Conservation (phyloP, 345 rosid genomes). For the Luvunga scandens region DNA sequence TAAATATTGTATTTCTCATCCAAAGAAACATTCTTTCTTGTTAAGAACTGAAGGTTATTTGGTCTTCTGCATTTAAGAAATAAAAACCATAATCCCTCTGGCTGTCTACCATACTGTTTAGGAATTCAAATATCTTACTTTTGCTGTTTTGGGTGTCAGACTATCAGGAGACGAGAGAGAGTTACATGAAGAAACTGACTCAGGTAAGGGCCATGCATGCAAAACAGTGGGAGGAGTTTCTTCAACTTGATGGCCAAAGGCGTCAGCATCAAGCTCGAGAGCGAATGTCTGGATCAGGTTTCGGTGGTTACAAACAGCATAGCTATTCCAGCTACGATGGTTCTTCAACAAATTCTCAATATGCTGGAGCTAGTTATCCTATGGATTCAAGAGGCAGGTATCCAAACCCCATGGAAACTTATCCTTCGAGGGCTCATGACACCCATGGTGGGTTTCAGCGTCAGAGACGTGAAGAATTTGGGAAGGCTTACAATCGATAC, state of each 20-base stretch:
- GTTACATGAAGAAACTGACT: constrained; percentile 71
- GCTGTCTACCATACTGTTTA: constrained; percentile 2
- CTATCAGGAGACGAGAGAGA: constrained; percentile 85
- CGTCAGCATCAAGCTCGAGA: constrained; percentile 63
- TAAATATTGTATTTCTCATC: not conserved
- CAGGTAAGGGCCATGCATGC: constrained; percentile 58
- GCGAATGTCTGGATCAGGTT: constrained; percentile 55
- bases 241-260: constrained; percentile 77
- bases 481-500: constrained; percentile 77
- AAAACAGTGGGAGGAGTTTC: constrained; percentile 86
- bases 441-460: constrained; percentile 69
- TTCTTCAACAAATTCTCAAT: constrained; percentile 51
- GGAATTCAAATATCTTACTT: constrained; percentile 39
- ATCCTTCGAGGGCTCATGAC: constrained; percentile 70
- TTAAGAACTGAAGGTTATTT: not conserved
- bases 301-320: constrained; percentile 74
- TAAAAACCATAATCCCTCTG: constrained; percentile 7
- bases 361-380: constrained; percentile 45
- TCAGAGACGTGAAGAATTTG: constrained; percentile 79
- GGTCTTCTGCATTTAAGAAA: constrained; percentile 6
- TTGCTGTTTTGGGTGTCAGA: constrained; percentile 51
- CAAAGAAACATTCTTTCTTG: constrained; percentile 1
- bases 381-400: constrained; percentile 68
- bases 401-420: constrained; percentile 58
- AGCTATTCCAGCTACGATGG: constrained; percentile 65